Evolutionary conservation across 2,329 filamentous ascomycete genomes (phyloP).

Genomic region (Neopestalotiopsis sp.): DNA sequence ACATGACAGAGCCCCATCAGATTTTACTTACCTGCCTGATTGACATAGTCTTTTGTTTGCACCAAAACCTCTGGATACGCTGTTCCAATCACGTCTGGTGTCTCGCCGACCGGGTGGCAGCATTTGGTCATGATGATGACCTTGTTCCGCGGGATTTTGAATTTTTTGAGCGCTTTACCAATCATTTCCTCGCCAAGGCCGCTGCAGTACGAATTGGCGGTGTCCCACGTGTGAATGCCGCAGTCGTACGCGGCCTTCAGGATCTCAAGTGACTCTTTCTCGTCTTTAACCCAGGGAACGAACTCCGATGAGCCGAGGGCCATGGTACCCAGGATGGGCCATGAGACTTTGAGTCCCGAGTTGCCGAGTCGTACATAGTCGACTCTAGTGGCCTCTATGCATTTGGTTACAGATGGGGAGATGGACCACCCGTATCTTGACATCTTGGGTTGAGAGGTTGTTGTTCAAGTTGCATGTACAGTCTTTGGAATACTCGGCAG

Average conservation of each 20-base stretch:
- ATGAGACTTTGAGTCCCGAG: slow-evolving; percentile 20
- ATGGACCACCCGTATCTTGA: neutral
- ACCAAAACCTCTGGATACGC: too few species aligned
- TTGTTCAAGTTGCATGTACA: neutral
- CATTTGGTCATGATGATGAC: slow-evolving; percentile 68
- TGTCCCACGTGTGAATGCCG: slow-evolving; percentile 38
- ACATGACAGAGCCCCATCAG: too few species aligned
- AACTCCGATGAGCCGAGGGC: slow-evolving; percentile 14
- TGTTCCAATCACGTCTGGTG: slow-evolving; percentile 22
- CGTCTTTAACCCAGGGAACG: slow-evolving; percentile 18
- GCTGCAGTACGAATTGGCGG: slow-evolving; percentile 64
- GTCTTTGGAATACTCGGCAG: neutral
- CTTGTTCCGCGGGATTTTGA: slow-evolving; percentile 65
- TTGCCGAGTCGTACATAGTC: slow-evolving; percentile 17
- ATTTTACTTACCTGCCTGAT: slow-evolving; percentile 20
- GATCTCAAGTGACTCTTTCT: too few species aligned
- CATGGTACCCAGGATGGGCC: slow-evolving; percentile 19
- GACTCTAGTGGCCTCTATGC: slow-evolving; percentile 5
- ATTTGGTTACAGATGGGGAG: neutral
- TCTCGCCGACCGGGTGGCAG: slow-evolving; percentile 39
- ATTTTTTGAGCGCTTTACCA: slow-evolving; percentile 67
- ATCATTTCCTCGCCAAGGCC: slow-evolving; percentile 68
- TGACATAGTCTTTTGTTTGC: too few species aligned
- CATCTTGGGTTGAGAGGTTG: neutral
- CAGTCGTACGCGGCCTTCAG: slow-evolving; percentile 24